A percentile compares a stretch with the other conserved stretches of the same genome.
Conservation (phyloP, 768 basidiomycete species). For the Rhodotorula diobovata region DNA sequence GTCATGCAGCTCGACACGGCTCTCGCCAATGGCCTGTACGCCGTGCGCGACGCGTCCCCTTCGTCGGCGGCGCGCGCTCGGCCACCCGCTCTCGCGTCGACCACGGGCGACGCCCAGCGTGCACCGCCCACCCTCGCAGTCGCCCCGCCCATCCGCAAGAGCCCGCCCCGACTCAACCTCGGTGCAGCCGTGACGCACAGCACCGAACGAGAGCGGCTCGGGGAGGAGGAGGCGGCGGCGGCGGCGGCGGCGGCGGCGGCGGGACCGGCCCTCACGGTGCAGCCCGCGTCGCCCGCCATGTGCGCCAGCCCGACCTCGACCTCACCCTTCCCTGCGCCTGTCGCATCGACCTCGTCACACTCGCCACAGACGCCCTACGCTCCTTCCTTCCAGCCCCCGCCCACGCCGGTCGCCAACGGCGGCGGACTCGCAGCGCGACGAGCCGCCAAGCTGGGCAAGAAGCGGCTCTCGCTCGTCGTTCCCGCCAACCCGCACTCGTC, state of each 20-base stretch:
- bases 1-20: background rate
- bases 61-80: background rate
- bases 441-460: conserved; percentile 39
- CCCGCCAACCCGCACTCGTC: conserved; percentile 22
- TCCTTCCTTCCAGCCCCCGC: conserved; percentile 1
- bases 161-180: conserved; percentile 8
- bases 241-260: no score
- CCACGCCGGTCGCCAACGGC: background rate
- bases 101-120: background rate
- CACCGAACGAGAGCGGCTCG: background rate
- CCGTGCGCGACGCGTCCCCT: background rate
- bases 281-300: conserved; percentile 29
- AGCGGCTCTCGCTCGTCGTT: conserved; percentile 42
- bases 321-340: background rate
- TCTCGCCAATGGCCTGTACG: background rate
- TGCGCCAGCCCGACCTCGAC: background rate
- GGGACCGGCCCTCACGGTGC: conserved; percentile 1
- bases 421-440: conserved; percentile 32
- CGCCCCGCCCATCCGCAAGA: background rate
- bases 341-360: background rate
- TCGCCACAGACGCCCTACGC: background rate
- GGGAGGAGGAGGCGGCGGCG: background rate
- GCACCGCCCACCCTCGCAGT: background rate
- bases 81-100: background rate
- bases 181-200: conserved; percentile 1